Percentiles rank a stretch among this genome's conserved stretches.
phyloP scores from a whole-genome alignment of 1,139 yeast species.

The Lodderomyces jiufengensis region DNA sequence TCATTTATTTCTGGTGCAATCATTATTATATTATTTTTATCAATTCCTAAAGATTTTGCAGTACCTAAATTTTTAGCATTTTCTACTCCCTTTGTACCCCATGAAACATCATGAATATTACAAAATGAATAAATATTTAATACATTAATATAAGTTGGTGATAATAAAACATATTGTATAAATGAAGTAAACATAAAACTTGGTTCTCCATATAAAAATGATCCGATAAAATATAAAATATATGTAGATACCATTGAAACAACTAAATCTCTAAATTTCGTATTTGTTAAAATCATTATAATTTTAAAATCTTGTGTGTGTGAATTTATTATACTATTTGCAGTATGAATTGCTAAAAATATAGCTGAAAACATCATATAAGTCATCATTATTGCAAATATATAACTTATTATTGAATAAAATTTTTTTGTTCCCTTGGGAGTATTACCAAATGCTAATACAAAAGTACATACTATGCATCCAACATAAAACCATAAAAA shows the following conservation, averaged over 20 bases:
- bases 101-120: conserved; percentile 80
- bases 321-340: conserved; percentile 33
- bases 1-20: conserved; percentile 57
- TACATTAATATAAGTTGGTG: conserved; percentile 76
- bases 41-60: conserved; percentile 49
- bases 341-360: conserved; percentile 74
- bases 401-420: conserved; percentile 38
- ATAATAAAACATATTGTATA: conserved; percentile 63
- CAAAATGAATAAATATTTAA: conserved; percentile 81
- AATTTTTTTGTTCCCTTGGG: conserved; percentile 47
- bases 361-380: conserved; percentile 68
- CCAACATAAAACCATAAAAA: conserved; percentile 44
- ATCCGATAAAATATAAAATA: conserved; percentile 72
- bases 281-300: conserved; percentile 52
- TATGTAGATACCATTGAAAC: conserved; percentile 87
- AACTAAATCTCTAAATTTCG: conserved; percentile 76
- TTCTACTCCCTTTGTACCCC: conserved; percentile 83
- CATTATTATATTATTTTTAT: conserved; percentile 63
- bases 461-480: conserved; percentile 42
- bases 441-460: conserved; percentile 46
- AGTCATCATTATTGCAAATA: conserved; percentile 45
- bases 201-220: conserved; percentile 72
- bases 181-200: conserved; percentile 77
- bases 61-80: conserved; percentile 65
- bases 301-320: conserved; percentile 44